Percentiles rank a stretch among this genome's conserved stretches.
Conservation (phyloP, 306 rosid genomes). For the Prosopis cineraria region DNA sequence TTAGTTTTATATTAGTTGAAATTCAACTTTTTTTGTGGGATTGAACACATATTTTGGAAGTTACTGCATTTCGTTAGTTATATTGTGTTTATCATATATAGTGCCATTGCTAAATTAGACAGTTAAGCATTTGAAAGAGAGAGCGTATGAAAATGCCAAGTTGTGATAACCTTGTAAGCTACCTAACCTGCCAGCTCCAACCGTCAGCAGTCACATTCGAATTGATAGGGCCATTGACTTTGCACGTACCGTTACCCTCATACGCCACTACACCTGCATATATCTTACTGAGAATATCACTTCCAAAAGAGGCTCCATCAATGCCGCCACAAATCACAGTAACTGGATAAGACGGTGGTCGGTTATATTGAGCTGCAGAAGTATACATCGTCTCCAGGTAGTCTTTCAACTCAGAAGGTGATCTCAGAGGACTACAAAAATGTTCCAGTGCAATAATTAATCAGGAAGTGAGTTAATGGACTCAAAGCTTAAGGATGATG, state of each 20-base stretch:
- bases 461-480: neutral
- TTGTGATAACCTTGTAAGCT: neutral
- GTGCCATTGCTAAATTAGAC: conserved; percentile 36
- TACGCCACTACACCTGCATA: conserved; percentile 62
- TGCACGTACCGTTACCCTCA: conserved; percentile 50
- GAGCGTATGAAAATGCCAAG: conserved; percentile 36
- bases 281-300: conserved; percentile 50
- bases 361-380: conserved; percentile 63
- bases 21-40: neutral
- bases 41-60: neutral
- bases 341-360: conserved; percentile 63
- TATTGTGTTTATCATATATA: conserved; percentile 52
- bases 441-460: neutral
- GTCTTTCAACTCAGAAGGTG: conserved; percentile 40
- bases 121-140: conserved; percentile 35
- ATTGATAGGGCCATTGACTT: conserved; percentile 38
- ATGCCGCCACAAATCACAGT: conserved; percentile 59
- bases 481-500: conserved; percentile 35
- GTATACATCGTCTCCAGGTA: conserved; percentile 36
- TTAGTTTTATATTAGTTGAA: neutral
- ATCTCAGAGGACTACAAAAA: conserved; percentile 49
- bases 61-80: neutral
- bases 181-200: conserved; percentile 87
- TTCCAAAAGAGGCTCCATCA: conserved; percentile 48
- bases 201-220: conserved; percentile 48